Conservation (phyloP, 1,284 basidiomycete genomes). For the Flammula alnicola region DNA sequence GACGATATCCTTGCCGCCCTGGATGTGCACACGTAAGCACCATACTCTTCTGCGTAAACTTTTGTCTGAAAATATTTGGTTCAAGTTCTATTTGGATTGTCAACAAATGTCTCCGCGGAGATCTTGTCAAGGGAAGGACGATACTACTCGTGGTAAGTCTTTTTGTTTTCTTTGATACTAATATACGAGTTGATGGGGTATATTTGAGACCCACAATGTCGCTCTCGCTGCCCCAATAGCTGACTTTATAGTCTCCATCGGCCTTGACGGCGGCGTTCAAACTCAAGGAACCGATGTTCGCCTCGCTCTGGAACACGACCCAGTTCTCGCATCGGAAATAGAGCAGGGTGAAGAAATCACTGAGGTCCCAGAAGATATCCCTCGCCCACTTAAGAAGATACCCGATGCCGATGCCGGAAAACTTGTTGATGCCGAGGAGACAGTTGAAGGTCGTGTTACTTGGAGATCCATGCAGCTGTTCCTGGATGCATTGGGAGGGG, state of each 20-base stretch:
- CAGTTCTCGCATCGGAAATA: conserved; percentile 40
- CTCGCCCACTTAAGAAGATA: conserved; percentile 39
- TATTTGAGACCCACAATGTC: conserved; percentile 69
- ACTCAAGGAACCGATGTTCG: conserved; percentile 50
- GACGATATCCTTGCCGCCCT: conserved; percentile 68
- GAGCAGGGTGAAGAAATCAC: conserved; percentile 29
- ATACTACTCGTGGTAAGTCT: conserved; percentile 65
- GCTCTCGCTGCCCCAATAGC: conserved; percentile 12
- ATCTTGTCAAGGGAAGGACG: conserved; percentile 53
- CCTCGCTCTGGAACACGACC: conserved; percentile 44
- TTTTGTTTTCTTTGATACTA: too few species aligned
- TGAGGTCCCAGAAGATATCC: too few species aligned
- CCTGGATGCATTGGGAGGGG: conserved; percentile 34
- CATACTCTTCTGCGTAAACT: neutral
- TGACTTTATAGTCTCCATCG: conserved; percentile 40
- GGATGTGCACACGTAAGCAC: conserved; percentile 43
- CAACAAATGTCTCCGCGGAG: conserved; percentile 64
- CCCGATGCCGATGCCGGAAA: conserved; percentile 49
- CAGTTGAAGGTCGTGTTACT: conserved; percentile 53
- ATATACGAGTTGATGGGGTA: too few species aligned
- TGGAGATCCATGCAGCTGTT: conserved; percentile 37
- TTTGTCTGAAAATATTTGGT: neutral
- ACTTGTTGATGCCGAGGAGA: conserved; percentile 55
- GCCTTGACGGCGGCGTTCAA: conserved; percentile 53
- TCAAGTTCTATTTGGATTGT: conserved; percentile 52